Conservation (phyloP, 2,329 filamentous ascomycete genomes). For the Fusarium avenaceum region DNA sequence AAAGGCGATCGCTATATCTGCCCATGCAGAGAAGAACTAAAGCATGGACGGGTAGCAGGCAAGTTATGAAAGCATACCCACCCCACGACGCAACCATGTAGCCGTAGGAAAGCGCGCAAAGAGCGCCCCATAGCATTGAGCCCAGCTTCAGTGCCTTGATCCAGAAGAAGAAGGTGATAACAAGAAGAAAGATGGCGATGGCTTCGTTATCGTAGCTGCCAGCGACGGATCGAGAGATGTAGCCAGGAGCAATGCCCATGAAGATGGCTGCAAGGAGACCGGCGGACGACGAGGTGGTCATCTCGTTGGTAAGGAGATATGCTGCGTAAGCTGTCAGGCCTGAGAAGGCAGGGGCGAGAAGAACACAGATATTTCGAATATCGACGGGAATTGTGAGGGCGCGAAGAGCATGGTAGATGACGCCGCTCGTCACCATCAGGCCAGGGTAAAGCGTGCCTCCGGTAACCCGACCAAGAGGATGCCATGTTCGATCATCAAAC, state of each 20-base stretch:
- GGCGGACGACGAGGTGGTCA: slow-evolving; percentile 94
- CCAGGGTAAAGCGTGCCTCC: slow-evolving; percentile 99
- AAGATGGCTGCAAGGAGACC: slow-evolving; percentile 94
- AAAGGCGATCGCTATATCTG: slow-evolving; percentile 91
- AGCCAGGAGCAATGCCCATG: slow-evolving; percentile 97
- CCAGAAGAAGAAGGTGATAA: slow-evolving; percentile 99
- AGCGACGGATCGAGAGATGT: slow-evolving; percentile 97
- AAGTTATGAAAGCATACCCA: slow-evolving; percentile 99
- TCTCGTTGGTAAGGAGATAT: slow-evolving; percentile 96
- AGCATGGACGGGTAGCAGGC: slow-evolving; percentile 91
- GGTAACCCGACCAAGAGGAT: slow-evolving; percentile 96
- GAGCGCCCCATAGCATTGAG: slow-evolving; percentile 94
- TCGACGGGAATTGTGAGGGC: slow-evolving; percentile 92
- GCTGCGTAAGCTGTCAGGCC: slow-evolving; percentile 92
- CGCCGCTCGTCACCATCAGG: slow-evolving; percentile 98
- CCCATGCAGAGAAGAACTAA: slow-evolving; percentile 98
- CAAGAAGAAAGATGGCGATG: slow-evolving; percentile 97
- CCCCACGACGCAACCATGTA: slow-evolving; percentile 99
- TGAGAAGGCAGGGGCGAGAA: slow-evolving; percentile 94
- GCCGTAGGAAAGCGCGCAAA: slow-evolving; percentile 96
- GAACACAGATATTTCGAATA: slow-evolving; percentile 98
- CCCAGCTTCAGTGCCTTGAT: slow-evolving; percentile 98
- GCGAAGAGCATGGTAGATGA: slow-evolving; percentile 94
- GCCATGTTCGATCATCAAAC: slow-evolving; percentile 99
- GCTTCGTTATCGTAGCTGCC: slow-evolving; percentile 99